Evolutionary conservation across 2,329 filamentous ascomycete species (phyloP), one percentile per base, ranked within the genome.

Genomic region (Ophiosphaerella herpotricha): DNA sequence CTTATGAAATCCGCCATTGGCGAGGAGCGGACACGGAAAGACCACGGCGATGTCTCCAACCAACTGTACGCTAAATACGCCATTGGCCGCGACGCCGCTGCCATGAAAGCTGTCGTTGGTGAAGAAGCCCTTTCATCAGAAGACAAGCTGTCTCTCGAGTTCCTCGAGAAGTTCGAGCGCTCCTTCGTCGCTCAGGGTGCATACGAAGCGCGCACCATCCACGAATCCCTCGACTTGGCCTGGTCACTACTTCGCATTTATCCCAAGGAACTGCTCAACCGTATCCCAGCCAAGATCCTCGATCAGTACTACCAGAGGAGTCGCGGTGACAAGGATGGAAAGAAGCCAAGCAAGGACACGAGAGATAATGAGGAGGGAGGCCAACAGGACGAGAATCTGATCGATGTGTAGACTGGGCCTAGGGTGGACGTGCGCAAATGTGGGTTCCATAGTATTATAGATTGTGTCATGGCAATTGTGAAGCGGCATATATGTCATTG

Each of bases 1-100:
- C 88, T 99, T 73, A 99, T 99, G 94, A 99, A 99, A 79, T 99
- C 94, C 70, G 94, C 94, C 75, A 99, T 99, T 70, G 94, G 94
- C 67, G 92, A 97, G 79, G 91, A 91, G 60, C 93, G 92, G 83
- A 99, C 94, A 23, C 89, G 94, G 68, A 92, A 90, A 77, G 95
- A 99, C 70, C 94, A 99, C 77, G 90, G 91, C 64, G 94, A 99
- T 78, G 94, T 99, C 43, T 99, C 94, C 63, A 99, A 99, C 82
- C 94, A 99, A 82, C 85, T 99, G 60, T 99, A 99, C 75, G 94
- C 94, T 78, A 99, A 99, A 80, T 99, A 99, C 75, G 94, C 94
- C 75, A 97, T 99, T 73, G 94, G 94, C 73, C 92, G 93, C 83
- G 94, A 99, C 70, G 94, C 94, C 16, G 93, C 95, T 33, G 89